A percentile compares a stretch with the other conserved stretches of the same genome.
phyloP scores from a whole-genome alignment of 345 rosid genomes.

The Alliaria petiolata region DNA sequence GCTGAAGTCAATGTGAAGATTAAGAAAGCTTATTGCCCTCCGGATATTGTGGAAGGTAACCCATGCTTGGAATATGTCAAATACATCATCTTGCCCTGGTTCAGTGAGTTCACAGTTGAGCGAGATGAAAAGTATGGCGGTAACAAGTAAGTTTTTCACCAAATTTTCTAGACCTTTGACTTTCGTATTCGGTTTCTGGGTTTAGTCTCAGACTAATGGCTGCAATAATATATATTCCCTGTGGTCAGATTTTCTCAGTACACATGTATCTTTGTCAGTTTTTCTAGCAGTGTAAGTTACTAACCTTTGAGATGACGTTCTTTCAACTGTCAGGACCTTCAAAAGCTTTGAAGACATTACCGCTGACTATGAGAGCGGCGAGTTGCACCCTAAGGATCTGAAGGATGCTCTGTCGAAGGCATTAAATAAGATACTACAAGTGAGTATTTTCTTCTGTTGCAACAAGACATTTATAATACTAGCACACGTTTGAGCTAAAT shows the following conservation, averaged over 20 bases:
- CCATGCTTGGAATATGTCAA: slow-evolving; percentile 84
- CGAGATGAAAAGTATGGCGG: slow-evolving; percentile 59
- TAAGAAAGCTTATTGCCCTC: slow-evolving; percentile 87
- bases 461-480: neutral
- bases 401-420: slow-evolving; percentile 67
- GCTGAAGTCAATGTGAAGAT: slow-evolving; percentile 83
- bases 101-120: slow-evolving; percentile 71
- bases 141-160: slow-evolving; percentile 59
- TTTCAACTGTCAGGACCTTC: slow-evolving; percentile 42
- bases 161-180: neutral
- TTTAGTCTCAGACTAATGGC: neutral
- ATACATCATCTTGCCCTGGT: slow-evolving; percentile 69
- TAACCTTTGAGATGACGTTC: neutral
- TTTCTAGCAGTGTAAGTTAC: neutral
- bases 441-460: slow-evolving; percentile 19
- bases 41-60: slow-evolving; percentile 58
- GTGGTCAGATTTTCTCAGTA: neutral
- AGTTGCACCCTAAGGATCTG: slow-evolving; percentile 70
- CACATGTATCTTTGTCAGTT: neutral
- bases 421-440: slow-evolving; percentile 69
- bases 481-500: neutral
- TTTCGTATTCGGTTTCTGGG: neutral
- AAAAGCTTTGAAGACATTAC: slow-evolving; percentile 63
- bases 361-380: slow-evolving; percentile 57
- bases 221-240: neutral